These are phyloP conservation scores for Neonectria coccinea DNA, from an alignment of 2,329 filamentous ascomycete genomes.

Conservation along the genomic window DNA sequence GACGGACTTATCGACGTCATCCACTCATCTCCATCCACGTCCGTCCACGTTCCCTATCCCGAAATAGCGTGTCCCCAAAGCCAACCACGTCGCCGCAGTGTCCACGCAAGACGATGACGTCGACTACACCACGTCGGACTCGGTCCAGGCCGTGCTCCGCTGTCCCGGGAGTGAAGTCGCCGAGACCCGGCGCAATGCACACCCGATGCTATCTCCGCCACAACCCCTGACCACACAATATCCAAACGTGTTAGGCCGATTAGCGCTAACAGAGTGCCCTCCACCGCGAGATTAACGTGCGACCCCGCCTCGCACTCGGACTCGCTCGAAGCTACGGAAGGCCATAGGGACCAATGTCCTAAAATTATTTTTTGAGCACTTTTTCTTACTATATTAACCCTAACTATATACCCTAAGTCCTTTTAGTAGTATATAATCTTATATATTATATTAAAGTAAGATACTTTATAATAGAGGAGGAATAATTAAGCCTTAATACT, in stretches of 20 bases:
- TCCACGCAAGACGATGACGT: neutral
- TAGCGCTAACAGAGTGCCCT: neutral
- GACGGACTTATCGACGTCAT: too few relatives aligned
- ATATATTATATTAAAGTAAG: too few relatives aligned
- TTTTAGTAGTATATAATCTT: too few relatives aligned
- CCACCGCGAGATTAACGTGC: neutral
- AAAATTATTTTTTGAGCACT: too few relatives aligned
- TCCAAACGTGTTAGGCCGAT: neutral
- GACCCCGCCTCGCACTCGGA: neutral
- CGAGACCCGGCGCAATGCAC: neutral
- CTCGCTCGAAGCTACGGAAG: neutral
- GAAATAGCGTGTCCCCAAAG: neutral
- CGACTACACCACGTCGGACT: neutral
- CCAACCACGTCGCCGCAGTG: too few relatives aligned
- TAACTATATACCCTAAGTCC: too few relatives aligned
- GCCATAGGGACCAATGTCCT: slow-evolving; percentile 17
- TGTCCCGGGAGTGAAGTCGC: too few relatives aligned
- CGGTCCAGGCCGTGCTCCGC: neutral
- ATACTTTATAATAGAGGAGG: too few relatives aligned
- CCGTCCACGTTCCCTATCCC: neutral
- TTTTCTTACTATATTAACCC: too few relatives aligned
- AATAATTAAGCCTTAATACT: too few relatives aligned
- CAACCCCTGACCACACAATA: neutral
- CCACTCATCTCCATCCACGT: too few relatives aligned
- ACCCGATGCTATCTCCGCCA: neutral